Evolutionary conservation across 2,329 filamentous ascomycete genomes (phyloP), one percentile per base, ranked within the genome.

Genomic region (Paecilomyces niveus): DNA sequence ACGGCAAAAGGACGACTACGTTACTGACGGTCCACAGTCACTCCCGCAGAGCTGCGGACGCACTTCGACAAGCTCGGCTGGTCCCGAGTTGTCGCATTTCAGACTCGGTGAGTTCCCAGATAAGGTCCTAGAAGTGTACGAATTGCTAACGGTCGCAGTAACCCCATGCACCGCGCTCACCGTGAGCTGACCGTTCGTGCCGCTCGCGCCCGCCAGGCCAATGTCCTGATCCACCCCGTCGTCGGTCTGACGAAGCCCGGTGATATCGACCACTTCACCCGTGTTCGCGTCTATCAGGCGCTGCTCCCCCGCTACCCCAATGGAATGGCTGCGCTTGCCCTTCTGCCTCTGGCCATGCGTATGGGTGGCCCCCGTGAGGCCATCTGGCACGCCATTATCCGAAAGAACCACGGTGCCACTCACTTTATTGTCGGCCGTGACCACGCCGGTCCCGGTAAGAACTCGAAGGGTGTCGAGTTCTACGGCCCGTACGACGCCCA

Each of bases 11-110:
- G 7, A 31, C 9, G 52, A 32, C 7, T 33, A 3, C 15, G 57
- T 53, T 52, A 32, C 65, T 70, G 59, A 65, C 55, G 15, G 10
- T 45, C 50, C 10, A 22, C 54, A 92, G 89, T 93, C 80, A 95
- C 94, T 10, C 94, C 94, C 64, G 88, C 94, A 54, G 94, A 99
- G 81, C 84, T 99, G 70, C 90, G 94, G 70, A 82, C 90, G 64
- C 93, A 97, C 83, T 99, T 99, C 74, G 94, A 97, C 84, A 99
- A 99, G 85, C 91, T 99, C 69, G 94, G 94, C 79, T 99, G 94
- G 94, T 88, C 89, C 77, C 88, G 89, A 76, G 93, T 99, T 68
- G 94, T 99, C 64, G 94, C 94, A 72, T 99, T 99, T 89, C 94
- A 99, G 84, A 99, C 94, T 65, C 83, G 74, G 73, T 74, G 62